These are phyloP conservation scores for Colletotrichum shisoi DNA, from an alignment of 2,329 filamentous ascomycete species.

Conservation along the genomic window DNA sequence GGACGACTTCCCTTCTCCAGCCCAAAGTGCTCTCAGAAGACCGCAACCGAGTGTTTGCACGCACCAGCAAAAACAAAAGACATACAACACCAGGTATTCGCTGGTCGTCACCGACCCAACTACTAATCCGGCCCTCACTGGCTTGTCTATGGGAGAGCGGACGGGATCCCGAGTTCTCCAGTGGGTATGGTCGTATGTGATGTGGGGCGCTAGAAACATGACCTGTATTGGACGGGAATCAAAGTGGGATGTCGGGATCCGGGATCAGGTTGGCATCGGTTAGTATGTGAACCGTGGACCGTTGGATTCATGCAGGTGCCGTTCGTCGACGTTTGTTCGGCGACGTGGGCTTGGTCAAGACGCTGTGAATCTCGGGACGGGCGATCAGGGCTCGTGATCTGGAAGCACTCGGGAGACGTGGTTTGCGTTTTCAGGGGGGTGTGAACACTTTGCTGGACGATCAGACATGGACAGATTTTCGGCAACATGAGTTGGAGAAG, in stretches of 20 bases:
- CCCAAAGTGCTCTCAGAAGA: too few relatives aligned
- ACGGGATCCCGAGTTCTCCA: too few relatives aligned
- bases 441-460: too few relatives aligned
- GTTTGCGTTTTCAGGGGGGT: not conserved
- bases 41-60: too few relatives aligned
- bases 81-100: too few relatives aligned
- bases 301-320: not conserved
- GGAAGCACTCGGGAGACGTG: not conserved
- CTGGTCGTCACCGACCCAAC: too few relatives aligned
- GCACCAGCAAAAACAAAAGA: too few relatives aligned
- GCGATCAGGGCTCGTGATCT: not conserved
- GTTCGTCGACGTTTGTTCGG: not conserved
- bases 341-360: not conserved
- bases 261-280: not conserved
- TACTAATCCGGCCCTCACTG: too few relatives aligned
- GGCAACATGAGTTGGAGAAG: not conserved
- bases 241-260: not conserved
- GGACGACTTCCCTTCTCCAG: too few relatives aligned
- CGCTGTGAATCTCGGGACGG: not conserved
- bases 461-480: not conserved
- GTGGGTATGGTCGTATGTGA: too few relatives aligned
- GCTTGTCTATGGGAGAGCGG: too few relatives aligned
- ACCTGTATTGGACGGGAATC: not conserved
- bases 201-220: accelerated
- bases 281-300: not conserved